Percentiles rank a stretch among this genome's conserved stretches.
Evolutionary conservation across 805 yeast species (phyloP).

Genomic region (Candida ipomoeae): DNA sequence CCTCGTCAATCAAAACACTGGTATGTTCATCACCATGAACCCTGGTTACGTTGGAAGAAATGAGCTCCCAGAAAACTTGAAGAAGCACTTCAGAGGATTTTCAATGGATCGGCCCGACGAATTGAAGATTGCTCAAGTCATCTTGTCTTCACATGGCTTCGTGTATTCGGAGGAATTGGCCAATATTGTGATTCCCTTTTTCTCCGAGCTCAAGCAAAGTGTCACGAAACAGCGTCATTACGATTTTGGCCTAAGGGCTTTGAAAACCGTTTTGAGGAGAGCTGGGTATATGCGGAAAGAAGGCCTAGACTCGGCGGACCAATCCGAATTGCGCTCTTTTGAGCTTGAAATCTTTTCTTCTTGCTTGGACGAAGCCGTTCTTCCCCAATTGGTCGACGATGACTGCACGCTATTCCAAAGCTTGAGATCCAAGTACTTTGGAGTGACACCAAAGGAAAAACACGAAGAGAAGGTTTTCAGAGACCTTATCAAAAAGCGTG

Average conservation of each 20-base stretch:
- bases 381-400: conserved; percentile 58
- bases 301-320: not conserved
- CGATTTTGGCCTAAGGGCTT: conserved; percentile 84
- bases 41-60: conserved; percentile 86
- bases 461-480: conserved; percentile 7
- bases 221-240: conserved; percentile 66
- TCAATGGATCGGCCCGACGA: conserved; percentile 72
- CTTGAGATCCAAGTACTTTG: conserved; percentile 14
- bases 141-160: conserved; percentile 75
- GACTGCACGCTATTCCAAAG: conserved; percentile 45
- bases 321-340: not conserved
- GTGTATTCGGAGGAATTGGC: conserved; percentile 43
- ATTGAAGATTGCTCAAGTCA: conserved; percentile 60
- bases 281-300: conserved; percentile 48
- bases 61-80: conserved; percentile 78
- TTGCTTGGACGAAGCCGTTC: conserved; percentile 56
- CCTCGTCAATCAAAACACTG: conserved; percentile 47
- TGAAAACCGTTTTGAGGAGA: conserved; percentile 60
- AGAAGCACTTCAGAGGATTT: conserved; percentile 70
- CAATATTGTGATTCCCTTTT: conserved; percentile 48
- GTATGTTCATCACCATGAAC: conserved; percentile 86
- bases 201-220: conserved; percentile 36
- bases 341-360: conserved; percentile 12
- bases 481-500: conserved; percentile 20
- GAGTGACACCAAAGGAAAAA: conserved; percentile 19